Evolutionary conservation across 2,329 filamentous ascomycete genomes (phyloP).

Genomic region (Phyllosticta paracitricarpa): DNA sequence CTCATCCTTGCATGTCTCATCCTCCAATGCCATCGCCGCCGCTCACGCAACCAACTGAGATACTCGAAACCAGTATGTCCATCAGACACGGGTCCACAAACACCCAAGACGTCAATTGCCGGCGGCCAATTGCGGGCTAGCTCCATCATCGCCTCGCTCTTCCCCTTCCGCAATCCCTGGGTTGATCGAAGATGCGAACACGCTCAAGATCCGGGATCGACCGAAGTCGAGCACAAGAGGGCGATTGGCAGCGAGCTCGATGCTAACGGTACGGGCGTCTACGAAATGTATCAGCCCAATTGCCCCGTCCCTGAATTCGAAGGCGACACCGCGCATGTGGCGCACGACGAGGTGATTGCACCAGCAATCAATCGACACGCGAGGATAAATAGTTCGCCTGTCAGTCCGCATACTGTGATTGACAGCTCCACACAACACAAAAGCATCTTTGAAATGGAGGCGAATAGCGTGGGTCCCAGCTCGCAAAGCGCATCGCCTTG

Average conservation of each 20-base stretch:
- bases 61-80: not conserved
- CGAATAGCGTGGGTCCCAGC: not conserved
- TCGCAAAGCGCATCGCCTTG: not conserved
- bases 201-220: not conserved
- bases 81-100: not conserved
- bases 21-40: slow-evolving; percentile 15
- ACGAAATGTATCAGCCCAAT: slow-evolving; percentile 8
- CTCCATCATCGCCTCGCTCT: slow-evolving; percentile 1
- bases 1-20: slow-evolving; percentile 19
- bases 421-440: not conserved
- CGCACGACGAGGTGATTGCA: not conserved
- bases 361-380: not conserved
- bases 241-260: slow-evolving; percentile 1
- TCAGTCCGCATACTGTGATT: not conserved
- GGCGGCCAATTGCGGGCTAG: not conserved
- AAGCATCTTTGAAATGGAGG: not conserved
- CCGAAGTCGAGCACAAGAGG: slow-evolving; percentile 1
- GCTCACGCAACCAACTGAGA: not conserved
- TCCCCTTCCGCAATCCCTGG: slow-evolving; percentile 5
- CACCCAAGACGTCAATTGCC: not conserved
- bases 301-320: not conserved
- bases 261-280: not conserved
- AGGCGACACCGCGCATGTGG: slow-evolving; percentile 3
- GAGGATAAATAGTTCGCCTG: not conserved
- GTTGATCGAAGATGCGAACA: not conserved